A percentile compares a stretch with the other conserved stretches of the same genome.
Conservation (phyloP, 2,329 filamentous ascomycete species). For the Fusarium sp. region DNA sequence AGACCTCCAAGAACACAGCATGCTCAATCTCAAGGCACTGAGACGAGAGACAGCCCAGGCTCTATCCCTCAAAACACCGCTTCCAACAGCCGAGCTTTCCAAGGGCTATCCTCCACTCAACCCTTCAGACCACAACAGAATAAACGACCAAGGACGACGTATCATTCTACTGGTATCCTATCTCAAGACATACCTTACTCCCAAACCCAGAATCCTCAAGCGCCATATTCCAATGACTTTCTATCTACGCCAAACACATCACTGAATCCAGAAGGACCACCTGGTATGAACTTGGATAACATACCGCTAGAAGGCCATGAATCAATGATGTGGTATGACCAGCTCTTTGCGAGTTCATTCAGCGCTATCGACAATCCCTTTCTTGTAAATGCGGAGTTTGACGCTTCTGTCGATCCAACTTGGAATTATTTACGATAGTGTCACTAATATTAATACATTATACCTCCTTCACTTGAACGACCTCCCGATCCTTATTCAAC, state of each 20-base stretch:
- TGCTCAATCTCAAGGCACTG: background rate
- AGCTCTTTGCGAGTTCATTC: slow-evolving; percentile 48
- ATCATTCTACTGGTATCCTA: background rate
- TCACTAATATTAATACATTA: background rate
- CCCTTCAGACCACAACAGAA: background rate
- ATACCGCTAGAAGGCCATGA: slow-evolving; percentile 45
- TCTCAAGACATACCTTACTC: background rate
- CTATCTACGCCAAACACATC: background rate
- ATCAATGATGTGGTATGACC: slow-evolving; percentile 50
- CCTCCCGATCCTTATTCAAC: slow-evolving; percentile 11
- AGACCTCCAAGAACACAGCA: slow-evolving; percentile 2
- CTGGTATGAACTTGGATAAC: background rate
- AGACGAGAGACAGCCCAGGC: background rate
- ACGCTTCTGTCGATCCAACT: slow-evolving; percentile 46
- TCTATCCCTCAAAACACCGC: background rate
- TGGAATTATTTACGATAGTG: slow-evolving; percentile 44
- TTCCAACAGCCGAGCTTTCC: background rate
- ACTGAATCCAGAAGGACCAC: background rate
- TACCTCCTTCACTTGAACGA: slow-evolving; percentile 21
- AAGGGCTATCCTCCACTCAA: background rate
- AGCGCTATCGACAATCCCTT: slow-evolving; percentile 48
- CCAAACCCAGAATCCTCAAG: background rate
- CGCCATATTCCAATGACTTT: background rate
- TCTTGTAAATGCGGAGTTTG: slow-evolving; percentile 46
- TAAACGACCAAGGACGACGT: background rate